Evolutionary conservation across 164 flowering plant species (phyloP), one percentile per base, ranked within the genome.

Genomic region (Nelumbo lutea): DNA sequence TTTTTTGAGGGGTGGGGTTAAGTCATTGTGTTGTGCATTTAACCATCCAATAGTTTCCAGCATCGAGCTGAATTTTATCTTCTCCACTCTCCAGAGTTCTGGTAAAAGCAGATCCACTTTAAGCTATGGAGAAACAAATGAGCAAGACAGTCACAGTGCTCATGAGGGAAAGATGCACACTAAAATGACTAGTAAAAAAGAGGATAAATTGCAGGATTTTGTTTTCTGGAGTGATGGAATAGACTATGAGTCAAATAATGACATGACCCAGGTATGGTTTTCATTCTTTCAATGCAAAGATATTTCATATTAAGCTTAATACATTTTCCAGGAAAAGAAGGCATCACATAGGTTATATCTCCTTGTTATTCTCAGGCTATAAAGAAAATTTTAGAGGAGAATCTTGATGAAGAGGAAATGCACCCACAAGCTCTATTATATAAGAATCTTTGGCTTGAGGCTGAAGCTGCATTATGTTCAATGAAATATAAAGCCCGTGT

Each of bases 401-500:
- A 85, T 76, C 78, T 86, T 67, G 82, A 69, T 1, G 81, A 80
- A 47, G 86, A 79, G 68, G 89, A 78, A 50, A 59, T 64, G 27
- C 68, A 76, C 6, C 82, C 84, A 9, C 83, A 85, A 73, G 65
- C 71, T 73, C 77, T 78, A 41, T 64, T 91, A 50, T 90, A 83
- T 68, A 91, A 84, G 80, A 87, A 83, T 76, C 77, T 91, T 40
- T 94, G 98, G 98, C 88, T 94, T 15, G 95, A 94, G 73, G 90
- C 97, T 38, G 97, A 91, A 85, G 96, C 97, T 73, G 85, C 86
- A 64, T 71, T 94, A 58, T 94, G 95, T 77, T 77, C 88, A 56
- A 68, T 79, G 68, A 86, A 76, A 66, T 88, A 76, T 64, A 86
- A 75, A 72, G 85, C 87, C 70, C 88, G 90, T 55, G 84, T 72